Percentiles rank a stretch among this genome's conserved stretches.
phyloP scores from a whole-genome alignment of 2,329 filamentous ascomycete genomes.

The Nothomitra cinnamomea region DNA sequence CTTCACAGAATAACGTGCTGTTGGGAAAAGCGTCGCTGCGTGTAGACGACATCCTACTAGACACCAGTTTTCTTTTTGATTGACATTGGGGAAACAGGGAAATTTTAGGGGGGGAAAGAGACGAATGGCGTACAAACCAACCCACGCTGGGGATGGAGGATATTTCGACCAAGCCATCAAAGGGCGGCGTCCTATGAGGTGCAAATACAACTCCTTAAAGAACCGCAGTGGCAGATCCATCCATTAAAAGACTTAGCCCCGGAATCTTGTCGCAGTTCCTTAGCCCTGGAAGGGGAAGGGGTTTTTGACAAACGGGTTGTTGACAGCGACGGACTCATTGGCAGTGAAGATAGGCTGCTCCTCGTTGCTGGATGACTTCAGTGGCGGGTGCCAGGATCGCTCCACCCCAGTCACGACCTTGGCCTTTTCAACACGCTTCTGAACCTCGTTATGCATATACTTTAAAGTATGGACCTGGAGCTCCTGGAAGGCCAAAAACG shows the following conservation, averaged over 20 bases:
- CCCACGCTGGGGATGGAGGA: too few species aligned
- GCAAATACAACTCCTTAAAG: neutral
- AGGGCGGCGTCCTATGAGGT: too few species aligned
- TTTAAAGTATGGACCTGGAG: conserved; percentile 20
- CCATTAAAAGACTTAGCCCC: neutral
- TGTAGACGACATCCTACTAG: too few species aligned
- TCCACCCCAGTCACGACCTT: conserved; percentile 10
- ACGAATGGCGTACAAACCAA: too few species aligned
- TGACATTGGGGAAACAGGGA: too few species aligned
- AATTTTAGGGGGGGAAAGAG: too few species aligned
- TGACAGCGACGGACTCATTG: neutral
- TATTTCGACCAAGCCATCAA: too few species aligned
- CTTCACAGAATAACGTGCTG: too few species aligned
- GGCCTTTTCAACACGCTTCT: conserved; percentile 11
- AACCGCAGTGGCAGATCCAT: neutral
- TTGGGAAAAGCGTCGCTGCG: too few species aligned
- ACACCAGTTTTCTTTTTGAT: too few species aligned
- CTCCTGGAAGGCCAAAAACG: conserved; percentile 23
- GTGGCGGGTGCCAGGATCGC: conserved; percentile 9
- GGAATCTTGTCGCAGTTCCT: neutral
- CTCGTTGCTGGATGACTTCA: neutral
- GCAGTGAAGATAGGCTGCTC: neutral
- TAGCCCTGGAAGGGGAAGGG: neutral
- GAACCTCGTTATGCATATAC: conserved; percentile 19
- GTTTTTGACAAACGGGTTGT: neutral